phyloP scores from a whole-genome alignment of 1,284 basidiomycete genomes.

The Coriolopsis trogii region DNA sequence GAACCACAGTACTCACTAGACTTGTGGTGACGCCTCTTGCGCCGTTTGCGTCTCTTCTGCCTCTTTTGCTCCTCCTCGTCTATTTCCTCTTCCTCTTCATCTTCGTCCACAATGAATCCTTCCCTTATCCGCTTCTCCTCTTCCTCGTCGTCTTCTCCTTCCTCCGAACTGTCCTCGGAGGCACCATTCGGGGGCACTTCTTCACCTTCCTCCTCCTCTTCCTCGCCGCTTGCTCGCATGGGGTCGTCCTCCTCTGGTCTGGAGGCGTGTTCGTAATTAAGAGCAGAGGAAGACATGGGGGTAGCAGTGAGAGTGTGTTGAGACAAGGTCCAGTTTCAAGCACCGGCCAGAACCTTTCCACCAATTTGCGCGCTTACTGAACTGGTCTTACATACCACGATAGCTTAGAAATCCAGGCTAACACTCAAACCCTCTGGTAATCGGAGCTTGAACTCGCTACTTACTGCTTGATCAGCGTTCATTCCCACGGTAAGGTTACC shows the following conservation, averaged over 20 bases:
- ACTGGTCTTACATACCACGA: constrained; percentile 10
- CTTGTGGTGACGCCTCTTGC: constrained; percentile 67
- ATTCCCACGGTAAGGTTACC: too few relatives aligned
- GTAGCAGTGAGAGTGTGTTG: constrained; percentile 21
- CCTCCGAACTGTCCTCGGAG: constrained; percentile 85
- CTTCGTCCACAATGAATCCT: constrained; percentile 88
- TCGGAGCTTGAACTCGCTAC: neutral
- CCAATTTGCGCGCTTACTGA: constrained; percentile 12
- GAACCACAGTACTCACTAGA: constrained; percentile 48
- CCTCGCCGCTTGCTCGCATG: constrained; percentile 53
- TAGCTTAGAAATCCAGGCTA: neutral
- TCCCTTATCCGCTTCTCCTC: constrained; percentile 75
- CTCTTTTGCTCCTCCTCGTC: constrained; percentile 60
- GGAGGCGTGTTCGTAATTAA: constrained; percentile 32
- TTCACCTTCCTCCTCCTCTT: constrained; percentile 54
- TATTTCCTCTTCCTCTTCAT: constrained; percentile 71
- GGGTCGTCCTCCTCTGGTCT: constrained; percentile 52
- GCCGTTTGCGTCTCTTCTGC: constrained; percentile 52
- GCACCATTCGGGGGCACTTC: constrained; percentile 44
- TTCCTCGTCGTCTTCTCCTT: constrained; percentile 83
- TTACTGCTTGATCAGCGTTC: too few relatives aligned
- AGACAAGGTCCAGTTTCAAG: constrained; percentile 16
- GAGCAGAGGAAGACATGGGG: constrained; percentile 59
- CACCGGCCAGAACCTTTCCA: constrained; percentile 8
- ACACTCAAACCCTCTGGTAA: neutral